Base-by-base conservation (phyloP, 2,329 filamentous ascomycete genomes). In the Alternaria arbusti region DNA sequence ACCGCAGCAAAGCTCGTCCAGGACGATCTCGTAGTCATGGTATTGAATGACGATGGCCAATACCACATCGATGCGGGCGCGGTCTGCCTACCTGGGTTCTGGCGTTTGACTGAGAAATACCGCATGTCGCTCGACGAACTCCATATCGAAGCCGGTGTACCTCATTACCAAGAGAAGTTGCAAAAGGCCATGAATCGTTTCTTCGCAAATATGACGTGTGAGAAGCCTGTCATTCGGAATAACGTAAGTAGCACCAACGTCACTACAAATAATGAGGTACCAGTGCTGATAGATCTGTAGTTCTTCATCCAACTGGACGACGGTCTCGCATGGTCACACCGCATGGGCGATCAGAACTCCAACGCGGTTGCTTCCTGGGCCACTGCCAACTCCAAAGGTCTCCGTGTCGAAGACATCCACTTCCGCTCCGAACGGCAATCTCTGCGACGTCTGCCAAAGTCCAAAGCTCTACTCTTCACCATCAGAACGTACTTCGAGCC, bases 131-230 rank as follows among this genome's bases (percentile, higher is more conserved):
- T 51, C 49, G 49, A 51, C 5, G 49, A 51, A 32, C 49, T 51
- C 2, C 54, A 56, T 25, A 56, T 56, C 4, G 54, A 56, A 46
- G 54, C 54, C 26, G 54, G 54, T 20, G 54, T 57, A 17, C 54
- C 54, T 3, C 43, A 57, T 3, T 57, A 57, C 15, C 54, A 57
- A 3, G 54, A 57, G 6, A 57, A 57, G 20, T 11, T 57, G 13
- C 54, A 57, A 47, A 57, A 57, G 13, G 43, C 54, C 17, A 57
- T 57, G 54, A 57, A 57, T 20, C 54, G 54, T 2, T 47, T 57
- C 15, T 57, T 57, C n/a, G 54, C 44, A 2, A 57, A 49, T 5
- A 49, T 57, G 54, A 49, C 54, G 7, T 57, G 54, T 47, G 54
- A 49, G 10, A 57, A 57, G 2, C 44, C 44, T 20, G 44, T 57